Evolutionary conservation across 495 filamentous ascomycete species (phyloP).

Genomic region (Aspergillus panamensis): DNA sequence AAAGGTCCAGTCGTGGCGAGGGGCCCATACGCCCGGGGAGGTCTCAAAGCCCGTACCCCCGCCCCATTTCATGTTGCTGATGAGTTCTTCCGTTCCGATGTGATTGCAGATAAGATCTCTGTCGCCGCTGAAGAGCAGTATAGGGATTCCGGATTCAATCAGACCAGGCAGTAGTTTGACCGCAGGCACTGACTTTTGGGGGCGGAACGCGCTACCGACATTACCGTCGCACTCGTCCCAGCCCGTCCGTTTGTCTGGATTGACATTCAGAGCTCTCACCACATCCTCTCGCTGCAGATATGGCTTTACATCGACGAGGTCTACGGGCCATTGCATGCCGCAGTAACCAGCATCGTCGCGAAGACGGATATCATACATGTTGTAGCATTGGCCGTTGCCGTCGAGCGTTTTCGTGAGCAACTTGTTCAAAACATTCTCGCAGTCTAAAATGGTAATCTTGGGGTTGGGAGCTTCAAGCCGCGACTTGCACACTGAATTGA

Average conservation of each 20-base stretch:
- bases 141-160: conserved; percentile 63
- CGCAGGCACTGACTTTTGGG: conserved; percentile 65
- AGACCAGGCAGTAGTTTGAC: conserved; percentile 73
- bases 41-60: conserved; percentile 87
- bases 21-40: conserved; percentile 85
- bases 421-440: conserved; percentile 69
- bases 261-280: conserved; percentile 73
- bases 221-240: conserved; percentile 87
- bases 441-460: conserved; percentile 61
- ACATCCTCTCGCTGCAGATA: conserved; percentile 87
- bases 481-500: conserved; percentile 62
- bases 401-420: conserved; percentile 60
- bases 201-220: conserved; percentile 67
- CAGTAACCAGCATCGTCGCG: conserved; percentile 70
- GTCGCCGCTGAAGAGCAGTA: conserved; percentile 88
- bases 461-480: conserved; percentile 52
- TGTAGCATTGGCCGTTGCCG: conserved; percentile 61
- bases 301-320: conserved; percentile 68
- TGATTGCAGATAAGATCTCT: conserved; percentile 97
- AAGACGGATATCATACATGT: conserved; percentile 94
- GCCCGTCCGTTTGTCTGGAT: conserved; percentile 72
- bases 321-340: conserved; percentile 95
- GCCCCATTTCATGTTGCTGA: conserved; percentile 89
- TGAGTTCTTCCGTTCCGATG: conserved; percentile 86
- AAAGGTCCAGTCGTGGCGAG: conserved; percentile 89